Evolutionary conservation across 176 grass and related monocot genomes (phyloP).

Genomic region (Cenchrus americanus): DNA sequence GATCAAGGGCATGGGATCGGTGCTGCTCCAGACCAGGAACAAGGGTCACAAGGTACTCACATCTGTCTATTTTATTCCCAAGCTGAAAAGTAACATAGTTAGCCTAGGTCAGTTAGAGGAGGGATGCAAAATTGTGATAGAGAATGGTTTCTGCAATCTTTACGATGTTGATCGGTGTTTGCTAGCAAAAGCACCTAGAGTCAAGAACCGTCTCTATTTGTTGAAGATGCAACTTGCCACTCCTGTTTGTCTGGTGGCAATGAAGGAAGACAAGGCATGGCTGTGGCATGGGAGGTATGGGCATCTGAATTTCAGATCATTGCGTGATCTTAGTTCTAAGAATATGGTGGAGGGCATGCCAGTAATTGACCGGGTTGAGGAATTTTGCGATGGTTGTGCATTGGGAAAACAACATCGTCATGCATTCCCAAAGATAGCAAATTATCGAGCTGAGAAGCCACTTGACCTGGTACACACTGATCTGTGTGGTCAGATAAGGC

Average conservation of each 20-base stretch:
- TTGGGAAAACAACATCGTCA: neutral
- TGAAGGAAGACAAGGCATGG: neutral
- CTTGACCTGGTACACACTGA: neutral
- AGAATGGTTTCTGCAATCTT: neutral
- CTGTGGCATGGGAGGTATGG: neutral
- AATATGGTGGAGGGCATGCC: neutral
- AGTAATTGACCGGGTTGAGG: neutral
- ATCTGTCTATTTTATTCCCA: neutral
- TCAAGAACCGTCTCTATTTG: neutral
- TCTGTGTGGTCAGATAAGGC: neutral
- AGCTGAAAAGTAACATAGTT: neutral
- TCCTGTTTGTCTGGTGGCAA: neutral
- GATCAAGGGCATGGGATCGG: neutral
- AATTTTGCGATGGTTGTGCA: neutral
- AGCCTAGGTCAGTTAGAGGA: neutral
- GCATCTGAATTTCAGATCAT: neutral
- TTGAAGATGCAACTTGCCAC: neutral
- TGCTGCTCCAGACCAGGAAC: neutral
- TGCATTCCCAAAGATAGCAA: neutral
- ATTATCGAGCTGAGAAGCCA: neutral
- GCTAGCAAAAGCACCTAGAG: neutral
- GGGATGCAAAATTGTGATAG: neutral
- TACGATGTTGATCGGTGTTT: neutral
- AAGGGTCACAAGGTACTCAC: neutral
- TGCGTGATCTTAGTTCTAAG: neutral